Conservation (phyloP, 2,329 filamentous ascomycete genomes). For the Stagonosporopsis vannaccii region DNA sequence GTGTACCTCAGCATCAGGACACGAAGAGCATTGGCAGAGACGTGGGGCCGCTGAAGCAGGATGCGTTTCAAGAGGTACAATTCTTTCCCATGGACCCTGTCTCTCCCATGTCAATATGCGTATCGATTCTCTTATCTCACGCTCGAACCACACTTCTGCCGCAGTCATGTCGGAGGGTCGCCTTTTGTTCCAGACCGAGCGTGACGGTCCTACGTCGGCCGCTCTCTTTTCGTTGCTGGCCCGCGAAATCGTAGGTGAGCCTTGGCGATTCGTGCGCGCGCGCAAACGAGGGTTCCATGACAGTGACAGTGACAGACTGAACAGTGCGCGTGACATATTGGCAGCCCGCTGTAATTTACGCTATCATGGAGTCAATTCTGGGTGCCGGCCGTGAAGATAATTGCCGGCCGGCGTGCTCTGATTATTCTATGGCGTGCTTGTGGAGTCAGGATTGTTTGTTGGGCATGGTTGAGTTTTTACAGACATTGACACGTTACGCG, state of each 20-base stretch:
- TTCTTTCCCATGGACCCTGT: not conserved
- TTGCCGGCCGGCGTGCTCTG: slow-evolving; percentile 3
- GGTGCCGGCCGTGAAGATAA: slow-evolving; percentile 1
- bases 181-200: slow-evolving; percentile 1
- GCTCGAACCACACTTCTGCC: not conserved
- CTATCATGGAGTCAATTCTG: slow-evolving; percentile 2
- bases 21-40: not conserved
- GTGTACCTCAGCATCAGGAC: not conserved
- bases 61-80: slow-evolving; percentile 2
- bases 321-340: slow-evolving; percentile 13
- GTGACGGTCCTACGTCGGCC: slow-evolving; percentile 3
- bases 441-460: not conserved
- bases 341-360: slow-evolving; percentile 1
- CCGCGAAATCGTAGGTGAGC: slow-evolving; percentile 8
- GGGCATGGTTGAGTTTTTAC: not conserved
- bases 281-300: slow-evolving; percentile 1
- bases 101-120: not conserved
- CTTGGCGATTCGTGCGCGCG: slow-evolving; percentile 3
- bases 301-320: slow-evolving; percentile 7
- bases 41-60: not conserved
- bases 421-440: slow-evolving; percentile 9
- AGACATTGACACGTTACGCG: not conserved
- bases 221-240: not conserved
- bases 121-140: not conserved
- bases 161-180: not conserved